These are phyloP conservation scores for Sesbania bispinosa DNA, from an alignment of 306 rosid species.

Conservation along the genomic window DNA sequence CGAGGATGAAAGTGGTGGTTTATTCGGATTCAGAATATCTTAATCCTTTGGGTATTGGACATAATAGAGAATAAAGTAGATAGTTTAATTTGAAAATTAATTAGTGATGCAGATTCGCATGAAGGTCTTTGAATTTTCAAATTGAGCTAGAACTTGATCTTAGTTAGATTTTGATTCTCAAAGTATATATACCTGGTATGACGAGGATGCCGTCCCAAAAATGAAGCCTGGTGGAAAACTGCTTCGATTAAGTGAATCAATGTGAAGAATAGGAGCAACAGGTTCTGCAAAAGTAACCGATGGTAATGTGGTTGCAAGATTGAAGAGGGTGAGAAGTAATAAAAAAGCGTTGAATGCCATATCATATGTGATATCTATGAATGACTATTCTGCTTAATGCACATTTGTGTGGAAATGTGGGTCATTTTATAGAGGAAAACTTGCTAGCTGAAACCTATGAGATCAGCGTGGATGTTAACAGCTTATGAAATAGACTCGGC, in stretches of 20 bases:
- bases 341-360: not conserved
- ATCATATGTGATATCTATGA: not conserved
- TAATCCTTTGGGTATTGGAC: too few relatives aligned
- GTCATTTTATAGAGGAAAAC: not conserved
- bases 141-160: too few relatives aligned
- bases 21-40: too few relatives aligned
- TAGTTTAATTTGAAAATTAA: too few relatives aligned
- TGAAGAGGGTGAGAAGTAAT: not conserved
- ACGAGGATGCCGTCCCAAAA: slow-evolving; percentile 19
- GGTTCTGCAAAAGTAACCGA: not conserved
- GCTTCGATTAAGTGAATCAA: slow-evolving; percentile 19
- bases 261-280: not conserved
- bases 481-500: too few relatives aligned
- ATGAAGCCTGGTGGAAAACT: not conserved
- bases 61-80: too few relatives aligned
- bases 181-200: not conserved
- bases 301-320: not conserved
- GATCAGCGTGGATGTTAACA: too few relatives aligned
- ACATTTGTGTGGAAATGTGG: not conserved
- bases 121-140: too few relatives aligned
- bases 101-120: too few relatives aligned
- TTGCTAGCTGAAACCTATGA: too few relatives aligned
- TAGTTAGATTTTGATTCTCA: too few relatives aligned
- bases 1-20: too few relatives aligned
- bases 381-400: not conserved